Percentiles rank a stretch among this genome's conserved stretches.
phyloP scores from a whole-genome alignment of 2,329 filamentous ascomycete species.

The Fusarium lateritium region DNA sequence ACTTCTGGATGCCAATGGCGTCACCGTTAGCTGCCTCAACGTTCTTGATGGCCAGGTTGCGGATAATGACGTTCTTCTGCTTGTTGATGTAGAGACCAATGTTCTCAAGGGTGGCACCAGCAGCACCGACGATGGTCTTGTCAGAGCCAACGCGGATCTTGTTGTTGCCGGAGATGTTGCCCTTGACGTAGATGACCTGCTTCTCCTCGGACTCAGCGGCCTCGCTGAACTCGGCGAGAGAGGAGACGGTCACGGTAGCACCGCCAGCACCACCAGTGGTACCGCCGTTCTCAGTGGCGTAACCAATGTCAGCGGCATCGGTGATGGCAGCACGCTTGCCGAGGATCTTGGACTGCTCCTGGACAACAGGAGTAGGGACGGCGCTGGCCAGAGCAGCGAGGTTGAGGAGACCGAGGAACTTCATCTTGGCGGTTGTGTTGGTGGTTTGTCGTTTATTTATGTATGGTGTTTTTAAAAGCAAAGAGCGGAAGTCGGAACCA shows the following conservation, averaged over 20 bases:
- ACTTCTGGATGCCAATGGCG: slow-evolving; percentile 70
- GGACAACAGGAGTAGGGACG: slow-evolving; percentile 51
- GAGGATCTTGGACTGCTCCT: slow-evolving; percentile 48
- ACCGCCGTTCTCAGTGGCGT: slow-evolving; percentile 55
- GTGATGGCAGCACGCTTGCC: slow-evolving; percentile 56
- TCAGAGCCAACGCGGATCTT: slow-evolving; percentile 61
- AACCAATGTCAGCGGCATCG: slow-evolving; percentile 56
- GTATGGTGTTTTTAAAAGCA: background rate
- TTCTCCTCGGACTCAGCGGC: slow-evolving; percentile 62
- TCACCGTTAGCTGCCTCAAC: slow-evolving; percentile 70
- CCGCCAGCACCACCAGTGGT: slow-evolving; percentile 67
- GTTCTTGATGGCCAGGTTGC: slow-evolving; percentile 72
- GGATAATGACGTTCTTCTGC: slow-evolving; percentile 72
- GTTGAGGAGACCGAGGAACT: slow-evolving; percentile 52
- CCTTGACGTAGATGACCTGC: slow-evolving; percentile 60
- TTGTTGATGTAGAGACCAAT: slow-evolving; percentile 68
- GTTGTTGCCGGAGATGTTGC: slow-evolving; percentile 57
- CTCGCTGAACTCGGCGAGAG: slow-evolving; percentile 62
- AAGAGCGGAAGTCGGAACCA: slow-evolving; percentile 41
- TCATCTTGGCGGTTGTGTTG: slow-evolving; percentile 47
- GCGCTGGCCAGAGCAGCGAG: slow-evolving; percentile 52
- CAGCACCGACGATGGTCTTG: slow-evolving; percentile 62
- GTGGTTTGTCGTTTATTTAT: slow-evolving; percentile 5
- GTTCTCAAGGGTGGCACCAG: slow-evolving; percentile 58
- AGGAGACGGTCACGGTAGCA: slow-evolving; percentile 60